phyloP scores from a whole-genome alignment of 306 rosid genomes.

The Vigna reflexopilosa region DNA sequence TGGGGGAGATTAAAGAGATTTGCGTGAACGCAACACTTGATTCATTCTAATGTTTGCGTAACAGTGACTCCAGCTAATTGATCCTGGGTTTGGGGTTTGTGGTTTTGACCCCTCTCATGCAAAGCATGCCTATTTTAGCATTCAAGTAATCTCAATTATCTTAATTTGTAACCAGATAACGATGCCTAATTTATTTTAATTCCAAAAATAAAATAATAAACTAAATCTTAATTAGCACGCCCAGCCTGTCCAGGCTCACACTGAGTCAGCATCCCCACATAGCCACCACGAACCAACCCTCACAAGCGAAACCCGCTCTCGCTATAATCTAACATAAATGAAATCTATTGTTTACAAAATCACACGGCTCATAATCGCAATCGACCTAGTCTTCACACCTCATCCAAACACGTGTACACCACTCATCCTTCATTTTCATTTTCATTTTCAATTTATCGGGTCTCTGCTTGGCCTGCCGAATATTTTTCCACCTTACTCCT shows the following conservation, averaged over 20 bases:
- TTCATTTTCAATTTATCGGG: conserved; percentile 36
- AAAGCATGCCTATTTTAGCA: conserved; percentile 15
- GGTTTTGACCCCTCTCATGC: neutral
- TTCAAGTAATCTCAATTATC: neutral
- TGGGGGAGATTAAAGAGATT: neutral
- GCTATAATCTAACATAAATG: neutral
- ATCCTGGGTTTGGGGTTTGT: too few species aligned
- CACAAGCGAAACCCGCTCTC: neutral
- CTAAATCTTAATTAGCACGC: neutral
- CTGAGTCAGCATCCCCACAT: conserved; percentile 35
- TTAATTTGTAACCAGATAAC: neutral
- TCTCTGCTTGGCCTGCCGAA: neutral
- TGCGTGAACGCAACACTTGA: neutral
- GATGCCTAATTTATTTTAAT: neutral
- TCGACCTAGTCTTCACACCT: conserved; percentile 10
- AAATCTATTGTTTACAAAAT: neutral
- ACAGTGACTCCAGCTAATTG: neutral
- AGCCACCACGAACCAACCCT: neutral
- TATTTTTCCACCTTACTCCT: neutral
- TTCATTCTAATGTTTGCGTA: neutral
- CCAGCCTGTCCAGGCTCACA: conserved; percentile 11
- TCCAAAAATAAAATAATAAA: conserved; percentile 36
- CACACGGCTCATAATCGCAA: conserved; percentile 8
- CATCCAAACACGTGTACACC: conserved; percentile 58
- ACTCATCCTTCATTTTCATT: neutral